Evolutionary conservation across 139 green algal genomes (phyloP).

Genomic region (Desmodesmus armatus): DNA sequence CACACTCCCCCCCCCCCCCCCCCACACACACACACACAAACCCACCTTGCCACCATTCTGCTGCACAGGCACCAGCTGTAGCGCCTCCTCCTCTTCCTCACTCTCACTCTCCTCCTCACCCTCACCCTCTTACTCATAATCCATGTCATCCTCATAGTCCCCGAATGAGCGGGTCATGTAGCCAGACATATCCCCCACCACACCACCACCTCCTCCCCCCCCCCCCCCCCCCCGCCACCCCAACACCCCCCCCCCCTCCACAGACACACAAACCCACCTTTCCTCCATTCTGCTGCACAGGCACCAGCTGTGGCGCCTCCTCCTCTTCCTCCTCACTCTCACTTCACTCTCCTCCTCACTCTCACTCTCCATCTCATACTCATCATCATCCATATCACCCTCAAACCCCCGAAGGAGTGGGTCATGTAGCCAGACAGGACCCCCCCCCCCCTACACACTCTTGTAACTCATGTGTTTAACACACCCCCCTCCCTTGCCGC

Average conservation of each 20-base stretch:
- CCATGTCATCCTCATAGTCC: background rate
- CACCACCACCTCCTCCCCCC: background rate
- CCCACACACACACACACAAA: no score
- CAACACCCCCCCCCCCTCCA: background rate
- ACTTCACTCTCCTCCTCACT: background rate
- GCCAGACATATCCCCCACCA: background rate
- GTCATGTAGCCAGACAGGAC: background rate
- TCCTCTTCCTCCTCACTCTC: background rate
- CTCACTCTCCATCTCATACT: no score
- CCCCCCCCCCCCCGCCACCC: background rate
- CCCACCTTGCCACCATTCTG: no score
- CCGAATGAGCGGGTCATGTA: background rate
- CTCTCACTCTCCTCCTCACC: constrained; percentile 1
- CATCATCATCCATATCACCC: no score
- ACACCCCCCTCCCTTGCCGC: no score
- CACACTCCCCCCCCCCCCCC: no score
- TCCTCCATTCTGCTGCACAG: background rate
- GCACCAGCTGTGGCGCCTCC: background rate
- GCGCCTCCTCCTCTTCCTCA: constrained; percentile 11
- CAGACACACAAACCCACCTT: background rate
- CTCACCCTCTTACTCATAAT: background rate
- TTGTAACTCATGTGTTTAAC: no score
- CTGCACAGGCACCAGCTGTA: no score
- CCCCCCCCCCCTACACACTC: background rate
- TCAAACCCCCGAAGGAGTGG: no score